Conservation (phyloP, 1,139 yeast species). For the Hemisphaericaspora xylofermentans region DNA sequence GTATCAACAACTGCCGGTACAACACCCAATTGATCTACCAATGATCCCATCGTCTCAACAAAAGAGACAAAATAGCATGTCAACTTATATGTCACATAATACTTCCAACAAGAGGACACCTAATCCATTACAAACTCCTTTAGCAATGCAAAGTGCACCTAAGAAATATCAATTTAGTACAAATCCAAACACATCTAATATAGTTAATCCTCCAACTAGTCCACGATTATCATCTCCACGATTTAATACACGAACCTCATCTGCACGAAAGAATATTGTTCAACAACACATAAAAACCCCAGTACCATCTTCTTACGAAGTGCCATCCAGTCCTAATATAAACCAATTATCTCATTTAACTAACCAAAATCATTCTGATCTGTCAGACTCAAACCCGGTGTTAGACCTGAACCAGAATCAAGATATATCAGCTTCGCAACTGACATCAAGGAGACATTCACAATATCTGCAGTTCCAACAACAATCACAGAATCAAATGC, state of each 20-base stretch:
- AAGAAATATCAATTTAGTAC: slow-evolving; percentile 11
- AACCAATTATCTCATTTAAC: slow-evolving; percentile 28
- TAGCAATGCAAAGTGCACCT: slow-evolving; percentile 11
- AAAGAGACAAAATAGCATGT: slow-evolving; percentile 43
- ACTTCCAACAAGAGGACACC: slow-evolving; percentile 35
- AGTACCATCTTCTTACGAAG: slow-evolving; percentile 43
- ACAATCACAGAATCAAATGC: slow-evolving; percentile 11
- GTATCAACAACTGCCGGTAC: not conserved
- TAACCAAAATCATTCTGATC: slow-evolving; percentile 39
- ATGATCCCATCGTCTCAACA: slow-evolving; percentile 22
- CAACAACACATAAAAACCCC: slow-evolving; percentile 32
- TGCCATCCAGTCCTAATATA: slow-evolving; percentile 42
- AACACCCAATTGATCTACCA: not conserved
- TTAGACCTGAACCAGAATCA: slow-evolving; percentile 10
- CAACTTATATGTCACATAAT: slow-evolving; percentile 33
- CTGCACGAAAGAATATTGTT: slow-evolving; percentile 9
- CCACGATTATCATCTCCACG: slow-evolving; percentile 13
- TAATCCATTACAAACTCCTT: slow-evolving; percentile 19
- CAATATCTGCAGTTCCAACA: slow-evolving; percentile 8
- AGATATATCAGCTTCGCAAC: not conserved
- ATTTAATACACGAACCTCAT: slow-evolving; percentile 6
- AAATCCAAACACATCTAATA: not conserved
- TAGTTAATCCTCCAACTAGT: slow-evolving; percentile 2
- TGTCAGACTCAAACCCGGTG: slow-evolving; percentile 38
- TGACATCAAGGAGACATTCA: slow-evolving; percentile 6